Base-by-base conservation (phyloP, 306 rosid species). In the Alnus rubra region DNA sequence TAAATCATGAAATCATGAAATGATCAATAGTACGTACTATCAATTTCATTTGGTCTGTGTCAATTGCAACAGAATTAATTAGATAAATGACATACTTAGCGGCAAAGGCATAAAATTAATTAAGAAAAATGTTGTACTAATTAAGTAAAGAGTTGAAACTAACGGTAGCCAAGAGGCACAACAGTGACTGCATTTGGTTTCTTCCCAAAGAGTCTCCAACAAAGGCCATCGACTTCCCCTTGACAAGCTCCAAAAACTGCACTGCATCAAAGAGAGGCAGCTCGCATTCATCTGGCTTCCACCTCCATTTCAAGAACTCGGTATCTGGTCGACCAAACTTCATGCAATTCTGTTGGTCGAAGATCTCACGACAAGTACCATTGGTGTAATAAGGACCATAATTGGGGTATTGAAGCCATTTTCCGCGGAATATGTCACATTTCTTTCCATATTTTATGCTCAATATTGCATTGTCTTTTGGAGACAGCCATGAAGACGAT, bases 181-280 rank as follows among this genome's bases (percentile, higher is more conserved):
- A 47, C 84, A 93, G 65, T 53, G 98, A 91, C 69, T 83, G 87
- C 93, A 93, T 84, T 78, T 95, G 98, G 74, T 95, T 95, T 47
- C 86, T 91, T 15, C 94, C 96, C 4, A 93, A 92, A 1, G 97
- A 93, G 65, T 95, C 98, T 9, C 96, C 99, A 62, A 91, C 88
- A 82, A 93, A 95, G 44, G 86, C 98, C 67, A 95, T 58, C 3
- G 94, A 89, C 84, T 95, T 95, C 53, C 93, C 93, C 19, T 82
- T 83, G 5, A 95, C 74, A 77, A 92, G 80, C 78, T 86, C 87
- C 31, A 95, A 83, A 78, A 95, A 91, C 74, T 80, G 86, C 54
- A 84, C 76, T 9, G 98, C 97, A 83, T 91, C 81, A 42, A 95
- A 95, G 8, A 82, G n/a, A 0, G 97, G 92, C 37, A 95, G 86